Evolutionary conservation across 2,329 filamentous ascomycete genomes (phyloP).

Genomic region (Coleophoma crateriformis): DNA sequence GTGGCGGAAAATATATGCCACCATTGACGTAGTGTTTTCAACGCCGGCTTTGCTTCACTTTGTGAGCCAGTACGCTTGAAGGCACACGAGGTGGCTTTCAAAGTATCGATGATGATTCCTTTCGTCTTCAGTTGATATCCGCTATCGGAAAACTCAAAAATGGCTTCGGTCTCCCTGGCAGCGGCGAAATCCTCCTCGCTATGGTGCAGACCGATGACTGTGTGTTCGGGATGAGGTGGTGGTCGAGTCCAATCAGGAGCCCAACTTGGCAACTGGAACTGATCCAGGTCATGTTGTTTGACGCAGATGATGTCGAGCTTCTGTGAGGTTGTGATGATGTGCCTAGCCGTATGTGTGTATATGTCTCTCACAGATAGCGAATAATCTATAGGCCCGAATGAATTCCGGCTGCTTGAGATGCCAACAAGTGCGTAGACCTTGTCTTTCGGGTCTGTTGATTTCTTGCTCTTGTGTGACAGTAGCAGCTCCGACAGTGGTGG

Average conservation of each 20-base stretch:
- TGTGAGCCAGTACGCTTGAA: slow-evolving; percentile 11
- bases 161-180: slow-evolving; percentile 10
- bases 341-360: slow-evolving; percentile 17
- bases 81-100: slow-evolving; percentile 9
- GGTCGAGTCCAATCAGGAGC: slow-evolving; percentile 20
- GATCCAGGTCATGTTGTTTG: slow-evolving; percentile 11
- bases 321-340: slow-evolving; percentile 15
- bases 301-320: slow-evolving; percentile 21
- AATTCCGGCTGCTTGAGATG: slow-evolving; percentile 11
- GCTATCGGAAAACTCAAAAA: slow-evolving; percentile 9
- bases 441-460: slow-evolving; percentile 21
- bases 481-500: slow-evolving; percentile 20
- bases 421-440: slow-evolving; percentile 24
- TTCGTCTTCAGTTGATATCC: slow-evolving; percentile 11
- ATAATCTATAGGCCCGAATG: slow-evolving; percentile 19
- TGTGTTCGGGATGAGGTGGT: slow-evolving; percentile 1
- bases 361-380: slow-evolving; percentile 12
- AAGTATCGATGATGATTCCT: slow-evolving; percentile 15
- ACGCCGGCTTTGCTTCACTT: slow-evolving; percentile 7
- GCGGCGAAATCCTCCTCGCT: slow-evolving; percentile 5
- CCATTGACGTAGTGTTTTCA: slow-evolving; percentile 19
- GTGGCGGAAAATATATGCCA: slow-evolving; percentile 14
- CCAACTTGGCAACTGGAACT: slow-evolving; percentile 16
- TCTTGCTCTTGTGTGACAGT: slow-evolving; percentile 21
- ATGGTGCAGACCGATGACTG: slow-evolving; percentile 17